Base-by-base conservation (phyloP, 345 rosid species). In the Moringa oleifera region DNA sequence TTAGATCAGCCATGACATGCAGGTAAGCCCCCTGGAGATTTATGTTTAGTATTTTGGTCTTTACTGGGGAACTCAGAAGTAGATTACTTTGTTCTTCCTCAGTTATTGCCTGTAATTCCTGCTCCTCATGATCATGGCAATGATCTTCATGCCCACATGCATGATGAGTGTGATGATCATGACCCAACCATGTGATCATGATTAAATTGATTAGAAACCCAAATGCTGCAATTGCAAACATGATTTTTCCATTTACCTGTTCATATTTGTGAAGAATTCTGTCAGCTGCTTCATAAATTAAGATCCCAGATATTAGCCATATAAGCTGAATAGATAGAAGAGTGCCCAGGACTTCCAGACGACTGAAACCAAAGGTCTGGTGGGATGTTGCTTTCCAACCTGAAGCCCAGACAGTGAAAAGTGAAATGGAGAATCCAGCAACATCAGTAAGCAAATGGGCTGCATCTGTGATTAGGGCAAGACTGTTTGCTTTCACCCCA, bases 11-110 rank as follows among this genome's bases (percentile, higher is more conserved):
- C 70, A 81, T 62, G 28, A 83, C 76, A 41, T 87, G 97, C 23
- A 93, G 76, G 69, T 89, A 85, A 37, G 94, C 98, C 55, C 97
- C 97, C 63, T 87, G 90, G 46, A 93, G 76, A 70, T 85, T 89
- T 61, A 89, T 87, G 79, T 93, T 89, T 52, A 73, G 66, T 51
- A 65, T 18, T n/a, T 73, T 61, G 51, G 63, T 56, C 58, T 75
- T 80, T 31, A 4, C 69, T 8, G 58, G 61, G 53, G 76, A 53
- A 49, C 59, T 59, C 0, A 75, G 53, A 49, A 77, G 73, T 37
- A 67, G 68, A 63, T 72, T 62, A 53, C 69, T 71, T 58, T 64
- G 82, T 21, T 77, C 82, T 49, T 67, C 78, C 21, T 74, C 78
- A 23, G 65, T 13, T 54, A 23, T 57, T 4, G 61, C 25, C 46